Conservation (phyloP, 371 early-diverging fungal genomes). For the Mortierella sp. region DNA sequence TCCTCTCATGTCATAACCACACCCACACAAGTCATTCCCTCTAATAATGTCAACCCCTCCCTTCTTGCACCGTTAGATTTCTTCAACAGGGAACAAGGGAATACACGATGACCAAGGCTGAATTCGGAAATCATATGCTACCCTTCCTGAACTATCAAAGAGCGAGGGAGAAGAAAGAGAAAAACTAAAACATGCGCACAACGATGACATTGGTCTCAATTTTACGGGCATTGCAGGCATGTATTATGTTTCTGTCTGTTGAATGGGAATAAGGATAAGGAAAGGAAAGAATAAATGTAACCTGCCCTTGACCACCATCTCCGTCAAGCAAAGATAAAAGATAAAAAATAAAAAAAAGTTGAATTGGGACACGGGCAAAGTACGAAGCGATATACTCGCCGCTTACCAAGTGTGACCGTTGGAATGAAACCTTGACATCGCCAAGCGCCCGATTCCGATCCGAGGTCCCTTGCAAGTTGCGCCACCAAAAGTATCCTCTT, state of each 20-base stretch:
- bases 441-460: background rate
- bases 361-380: background rate
- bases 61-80: background rate
- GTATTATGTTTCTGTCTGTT: background rate
- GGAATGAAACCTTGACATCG: background rate
- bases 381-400: background rate
- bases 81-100: background rate
- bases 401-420: background rate
- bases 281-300: background rate
- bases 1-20: background rate
- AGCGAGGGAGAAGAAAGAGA: background rate
- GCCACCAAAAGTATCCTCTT: background rate
- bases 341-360: background rate
- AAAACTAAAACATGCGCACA: no score
- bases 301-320: background rate
- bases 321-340: background rate
- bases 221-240: no score
- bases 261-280: background rate
- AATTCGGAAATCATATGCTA: conserved; percentile 9
- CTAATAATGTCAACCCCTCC: background rate
- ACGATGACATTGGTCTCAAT: background rate
- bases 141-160: background rate
- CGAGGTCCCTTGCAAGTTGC: background rate
- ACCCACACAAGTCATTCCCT: background rate
- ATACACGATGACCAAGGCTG: conserved; percentile 12